A percentile compares a stretch with the other conserved stretches of the same genome.
phyloP scores from a whole-genome alignment of 495 filamentous ascomycete species.

The Copromyces sp. region DNA sequence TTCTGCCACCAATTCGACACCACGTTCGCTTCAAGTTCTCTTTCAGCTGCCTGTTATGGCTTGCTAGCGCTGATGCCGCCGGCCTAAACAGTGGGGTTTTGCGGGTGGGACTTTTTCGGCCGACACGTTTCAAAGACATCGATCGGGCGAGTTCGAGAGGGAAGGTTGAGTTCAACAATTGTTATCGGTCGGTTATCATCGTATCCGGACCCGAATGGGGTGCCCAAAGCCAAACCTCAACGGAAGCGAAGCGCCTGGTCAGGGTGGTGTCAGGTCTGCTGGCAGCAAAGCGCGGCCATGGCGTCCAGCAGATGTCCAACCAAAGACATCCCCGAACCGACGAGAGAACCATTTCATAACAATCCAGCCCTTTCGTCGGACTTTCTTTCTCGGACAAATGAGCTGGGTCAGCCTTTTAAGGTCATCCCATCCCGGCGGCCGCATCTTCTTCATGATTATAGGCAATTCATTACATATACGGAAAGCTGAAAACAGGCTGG shows the following conservation, averaged over 20 bases:
- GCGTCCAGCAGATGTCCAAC: not conserved
- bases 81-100: not conserved
- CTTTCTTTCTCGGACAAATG: not conserved
- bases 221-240: not conserved
- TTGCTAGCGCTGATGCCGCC: not conserved
- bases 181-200: not conserved
- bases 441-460: not conserved
- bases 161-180: not conserved
- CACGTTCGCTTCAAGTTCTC: not conserved
- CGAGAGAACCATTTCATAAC: not conserved
- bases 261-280: not conserved
- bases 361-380: not conserved
- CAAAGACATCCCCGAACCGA: not conserved
- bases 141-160: not conserved
- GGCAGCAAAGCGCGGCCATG: not conserved
- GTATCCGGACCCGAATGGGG: not conserved
- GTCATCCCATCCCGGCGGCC: not conserved
- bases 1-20: not conserved
- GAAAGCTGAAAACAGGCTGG: not conserved
- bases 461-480: constrained; percentile 1
- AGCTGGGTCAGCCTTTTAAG: not conserved
- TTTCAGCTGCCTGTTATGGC: not conserved
- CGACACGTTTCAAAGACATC: not conserved
- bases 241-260: not conserved
- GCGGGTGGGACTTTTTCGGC: not conserved